Base-by-base conservation (phyloP, 2,329 filamentous ascomycete species). In the Teratosphaeria pseudoeucalypti region DNA sequence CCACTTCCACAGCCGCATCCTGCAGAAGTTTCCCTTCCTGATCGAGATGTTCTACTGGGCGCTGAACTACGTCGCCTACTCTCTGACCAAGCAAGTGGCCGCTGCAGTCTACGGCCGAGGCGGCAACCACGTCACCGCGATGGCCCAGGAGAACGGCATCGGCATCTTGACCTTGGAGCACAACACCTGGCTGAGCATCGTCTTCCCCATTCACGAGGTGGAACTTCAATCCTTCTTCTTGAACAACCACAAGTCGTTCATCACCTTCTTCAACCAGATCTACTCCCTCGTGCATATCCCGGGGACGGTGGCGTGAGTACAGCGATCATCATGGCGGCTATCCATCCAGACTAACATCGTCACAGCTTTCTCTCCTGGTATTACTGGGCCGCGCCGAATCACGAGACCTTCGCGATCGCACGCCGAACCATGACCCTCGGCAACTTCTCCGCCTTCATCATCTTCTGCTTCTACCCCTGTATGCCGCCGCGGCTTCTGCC, bases 41-140 rank as follows among this genome's bases (percentile, higher is more conserved):
- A 79, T 88, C 55, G 85, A 88, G 71, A 88, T 88, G 84, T 87
- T 88, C 71, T 88, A 88, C 74, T 88, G 85, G 85, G 78, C 81
- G 52, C 77, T 88, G 65, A 87, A 85, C 67, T 82, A 85, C 63
- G 76, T 80, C 54, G 84, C 86, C 68, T 88, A 88, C 73, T 77
- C 80, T 43, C 75, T 84, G 71, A 85, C 83, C 7, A 68, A 68
- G 62, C 62, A 64, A 52, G 63, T 65, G 16, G 67, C 67, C 27
- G 63, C 62, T 3, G 62, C 62, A n/a, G 27, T 70, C 53, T 69
- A 70, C 58, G 61, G 19, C 27, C 64, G 66, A 34, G 63, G 61
- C n/a, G 77, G 79, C 53, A 76, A 77, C 16, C 76, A 75, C 12
- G 79, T 84, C 34, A 83, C 81, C 77, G 75, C 82, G 58, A 76